phyloP scores from a whole-genome alignment of 345 rosid species.

The Camelina laxa region DNA sequence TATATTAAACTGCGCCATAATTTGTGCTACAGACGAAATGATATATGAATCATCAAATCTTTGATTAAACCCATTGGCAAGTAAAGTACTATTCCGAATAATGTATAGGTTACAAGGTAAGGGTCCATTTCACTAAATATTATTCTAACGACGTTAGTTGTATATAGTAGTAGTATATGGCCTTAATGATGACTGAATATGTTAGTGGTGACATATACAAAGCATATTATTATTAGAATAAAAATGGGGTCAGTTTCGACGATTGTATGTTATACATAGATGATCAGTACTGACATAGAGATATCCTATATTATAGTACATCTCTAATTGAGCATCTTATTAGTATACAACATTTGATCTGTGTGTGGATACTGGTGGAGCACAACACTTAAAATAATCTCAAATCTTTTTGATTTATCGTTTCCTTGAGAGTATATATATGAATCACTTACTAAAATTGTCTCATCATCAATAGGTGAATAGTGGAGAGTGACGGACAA shows the following conservation, averaged over 20 bases:
- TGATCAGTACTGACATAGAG: no score
- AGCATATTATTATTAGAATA: conserved; percentile 14
- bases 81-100: neutral
- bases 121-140: conserved; percentile 32
- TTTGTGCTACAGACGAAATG: conserved; percentile 21
- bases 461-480: conserved; percentile 10
- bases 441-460: neutral
- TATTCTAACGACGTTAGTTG: conserved; percentile 27
- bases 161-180: conserved; percentile 2
- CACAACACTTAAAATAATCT: no score
- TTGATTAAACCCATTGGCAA: conserved; percentile 30
- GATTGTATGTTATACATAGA: no score
- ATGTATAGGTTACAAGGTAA: conserved; percentile 25
- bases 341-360: no score
- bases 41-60: conserved; percentile 31
- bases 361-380: no score
- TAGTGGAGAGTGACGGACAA: conserved; percentile 25
- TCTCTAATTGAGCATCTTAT: no score
- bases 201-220: conserved; percentile 35
- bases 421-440: no score
- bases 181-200: conserved; percentile 33
- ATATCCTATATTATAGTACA: no score
- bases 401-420: no score
- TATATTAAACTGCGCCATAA: conserved; percentile 8
- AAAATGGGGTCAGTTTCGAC: neutral